A percentile compares a stretch with the other conserved stretches of the same genome.
Conservation (phyloP, 345 rosid species). For the Clarkia xantiana region DNA sequence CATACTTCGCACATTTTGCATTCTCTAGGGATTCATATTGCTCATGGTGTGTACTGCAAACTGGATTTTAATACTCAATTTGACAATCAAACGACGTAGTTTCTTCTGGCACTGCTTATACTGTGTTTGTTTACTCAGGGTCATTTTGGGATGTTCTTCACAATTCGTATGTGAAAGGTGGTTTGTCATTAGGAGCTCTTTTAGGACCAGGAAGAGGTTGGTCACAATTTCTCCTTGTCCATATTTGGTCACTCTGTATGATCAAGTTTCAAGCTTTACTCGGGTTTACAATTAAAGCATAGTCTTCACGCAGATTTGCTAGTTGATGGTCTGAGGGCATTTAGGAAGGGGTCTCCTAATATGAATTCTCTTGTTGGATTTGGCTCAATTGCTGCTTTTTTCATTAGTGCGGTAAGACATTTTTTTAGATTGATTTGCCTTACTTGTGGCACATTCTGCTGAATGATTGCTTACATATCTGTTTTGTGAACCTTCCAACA, state of each 20-base stretch:
- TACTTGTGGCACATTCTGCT: conserved; percentile 4
- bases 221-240: conserved; percentile 4
- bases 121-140: conserved; percentile 26
- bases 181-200: conserved; percentile 65
- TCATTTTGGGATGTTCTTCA: conserved; percentile 62
- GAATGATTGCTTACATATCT: conserved; percentile 5
- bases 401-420: conserved; percentile 59
- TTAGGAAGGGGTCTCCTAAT: conserved; percentile 77
- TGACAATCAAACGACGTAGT: background rate
- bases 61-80: background rate
- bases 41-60: conserved; percentile 40
- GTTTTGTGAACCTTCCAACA: conserved; percentile 12
- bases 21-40: conserved; percentile 73
- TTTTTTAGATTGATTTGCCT: conserved; percentile 2
- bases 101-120: background rate
- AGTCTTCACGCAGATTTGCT: conserved; percentile 42
- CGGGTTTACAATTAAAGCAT: too few species aligned
- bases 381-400: conserved; percentile 72
- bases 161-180: conserved; percentile 73
- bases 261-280: background rate
- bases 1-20: conserved; percentile 82
- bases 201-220: conserved; percentile 95
- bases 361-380: conserved; percentile 95
- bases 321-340: conserved; percentile 69
- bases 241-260: background rate